Conservation (phyloP, 306 rosid species). For the Pyrus communis region DNA sequence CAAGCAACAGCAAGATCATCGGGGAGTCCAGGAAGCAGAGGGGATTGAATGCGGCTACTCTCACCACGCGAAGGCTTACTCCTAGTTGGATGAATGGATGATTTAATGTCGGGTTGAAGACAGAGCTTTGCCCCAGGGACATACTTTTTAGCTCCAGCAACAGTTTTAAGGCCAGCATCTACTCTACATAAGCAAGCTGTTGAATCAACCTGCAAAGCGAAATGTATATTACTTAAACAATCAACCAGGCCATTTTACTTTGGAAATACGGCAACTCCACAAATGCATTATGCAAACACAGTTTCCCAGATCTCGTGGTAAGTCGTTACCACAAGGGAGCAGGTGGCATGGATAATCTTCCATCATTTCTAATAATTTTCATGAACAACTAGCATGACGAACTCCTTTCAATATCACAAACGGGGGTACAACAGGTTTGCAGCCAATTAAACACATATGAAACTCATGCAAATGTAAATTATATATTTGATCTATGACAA, state of each 20-base stretch:
- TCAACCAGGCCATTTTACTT: background rate
- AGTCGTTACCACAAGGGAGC: background rate
- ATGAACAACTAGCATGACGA: background rate
- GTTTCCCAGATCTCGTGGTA: background rate
- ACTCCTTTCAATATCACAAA: background rate
- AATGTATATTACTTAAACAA: background rate
- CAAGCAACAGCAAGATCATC: slow-evolving; percentile 92
- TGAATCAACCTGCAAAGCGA: slow-evolving; percentile 68
- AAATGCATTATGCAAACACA: background rate
- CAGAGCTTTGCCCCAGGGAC: slow-evolving; percentile 83
- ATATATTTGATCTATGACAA: background rate
- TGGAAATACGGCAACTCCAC: background rate
- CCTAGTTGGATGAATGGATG: slow-evolving; percentile 83
- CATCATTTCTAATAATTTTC: background rate
- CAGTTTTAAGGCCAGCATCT: slow-evolving; percentile 73
- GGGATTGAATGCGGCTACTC: slow-evolving; percentile 69
- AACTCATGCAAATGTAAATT: background rate
- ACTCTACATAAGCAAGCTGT: slow-evolving; percentile 83
- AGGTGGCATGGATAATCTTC: background rate
- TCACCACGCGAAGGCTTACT: slow-evolving; percentile 65
- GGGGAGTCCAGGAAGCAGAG: slow-evolving; percentile 80
- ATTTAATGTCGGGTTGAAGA: slow-evolving; percentile 79
- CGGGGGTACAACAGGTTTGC: background rate
- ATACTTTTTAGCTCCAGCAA: slow-evolving; percentile 69
- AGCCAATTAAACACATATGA: background rate